phyloP scores from a whole-genome alignment of 2,329 filamentous ascomycete species.

The Teratosphaeria epicoccoides region DNA sequence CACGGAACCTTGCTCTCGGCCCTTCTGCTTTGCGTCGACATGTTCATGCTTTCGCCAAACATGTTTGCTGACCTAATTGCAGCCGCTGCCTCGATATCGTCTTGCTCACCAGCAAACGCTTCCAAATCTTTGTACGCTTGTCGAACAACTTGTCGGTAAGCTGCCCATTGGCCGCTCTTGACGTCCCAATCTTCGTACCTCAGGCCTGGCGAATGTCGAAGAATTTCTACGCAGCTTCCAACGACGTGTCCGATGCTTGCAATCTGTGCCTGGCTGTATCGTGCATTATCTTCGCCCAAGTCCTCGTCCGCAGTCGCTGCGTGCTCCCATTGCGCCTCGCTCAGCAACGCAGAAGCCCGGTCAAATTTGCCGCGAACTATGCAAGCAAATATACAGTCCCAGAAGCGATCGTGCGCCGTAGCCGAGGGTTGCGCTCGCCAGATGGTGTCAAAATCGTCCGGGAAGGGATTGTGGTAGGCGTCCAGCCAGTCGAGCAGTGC shows the following conservation, averaged over 20 bases:
- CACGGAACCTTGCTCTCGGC: conserved; percentile 82
- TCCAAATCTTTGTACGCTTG: conserved; percentile 61
- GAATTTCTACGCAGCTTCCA: conserved; percentile 54
- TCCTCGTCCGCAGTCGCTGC: conserved; percentile 52
- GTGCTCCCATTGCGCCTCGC: conserved; percentile 65
- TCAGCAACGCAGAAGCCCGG: conserved; percentile 57
- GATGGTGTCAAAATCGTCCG: conserved; percentile 56
- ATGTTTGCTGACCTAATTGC: conserved; percentile 26
- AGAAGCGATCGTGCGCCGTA: conserved; percentile 66
- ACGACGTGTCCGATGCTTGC: conserved; percentile 65
- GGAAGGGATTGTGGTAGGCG: conserved; percentile 61
- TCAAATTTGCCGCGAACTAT: conserved; percentile 65
- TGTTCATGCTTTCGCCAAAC: conserved; percentile 40
- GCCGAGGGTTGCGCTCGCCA: conserved; percentile 57
- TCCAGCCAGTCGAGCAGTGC: conserved; percentile 77
- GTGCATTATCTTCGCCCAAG: conserved; percentile 49
- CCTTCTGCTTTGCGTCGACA: conserved; percentile 56
- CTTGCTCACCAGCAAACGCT: conserved; percentile 55
- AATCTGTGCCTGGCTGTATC: conserved; percentile 64
- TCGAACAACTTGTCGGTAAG: conserved; percentile 68
- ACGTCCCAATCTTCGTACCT: conserved; percentile 68
- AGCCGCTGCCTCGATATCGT: conserved; percentile 28
- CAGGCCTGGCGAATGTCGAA: conserved; percentile 63
- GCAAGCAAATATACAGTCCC: conserved; percentile 68
- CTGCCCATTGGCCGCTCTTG: conserved; percentile 66